A percentile compares a stretch with the other conserved stretches of the same genome.
These are phyloP conservation scores for Isatis tinctoria DNA, from an alignment of 345 rosid genomes.

Conservation along the genomic window DNA sequence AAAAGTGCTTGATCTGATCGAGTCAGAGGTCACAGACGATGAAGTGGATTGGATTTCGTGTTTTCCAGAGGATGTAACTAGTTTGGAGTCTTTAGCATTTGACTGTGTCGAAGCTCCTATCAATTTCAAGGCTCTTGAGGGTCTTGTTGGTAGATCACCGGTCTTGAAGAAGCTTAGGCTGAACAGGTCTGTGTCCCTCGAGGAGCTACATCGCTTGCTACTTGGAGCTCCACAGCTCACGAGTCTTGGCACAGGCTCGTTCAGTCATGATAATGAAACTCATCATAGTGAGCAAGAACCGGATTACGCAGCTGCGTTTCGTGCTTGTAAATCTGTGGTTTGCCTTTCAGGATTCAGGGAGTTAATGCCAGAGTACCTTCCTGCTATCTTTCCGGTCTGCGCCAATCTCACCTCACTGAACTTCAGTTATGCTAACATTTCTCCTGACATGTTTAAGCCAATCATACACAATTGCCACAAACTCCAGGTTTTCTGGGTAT, in stretches of 20 bases:
- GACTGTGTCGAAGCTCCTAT: constrained; percentile 64
- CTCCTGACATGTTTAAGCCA: constrained; percentile 68
- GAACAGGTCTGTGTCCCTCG: constrained; percentile 59
- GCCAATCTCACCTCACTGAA: constrained; percentile 74
- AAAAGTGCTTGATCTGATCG: constrained; percentile 74
- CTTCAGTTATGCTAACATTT: constrained; percentile 81
- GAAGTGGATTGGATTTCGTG: constrained; percentile 75
- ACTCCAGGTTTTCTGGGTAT: constrained; percentile 82
- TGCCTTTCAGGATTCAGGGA: constrained; percentile 87
- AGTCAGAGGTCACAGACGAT: constrained; percentile 65
- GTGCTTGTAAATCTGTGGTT: constrained; percentile 62
- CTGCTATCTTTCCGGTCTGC: constrained; percentile 71
- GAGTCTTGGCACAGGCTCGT: constrained; percentile 85
- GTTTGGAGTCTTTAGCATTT: constrained; percentile 65
- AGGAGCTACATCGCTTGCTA: constrained; percentile 50
- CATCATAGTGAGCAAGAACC: constrained; percentile 48
- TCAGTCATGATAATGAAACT: constrained; percentile 36
- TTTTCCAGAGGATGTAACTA: constrained; percentile 61
- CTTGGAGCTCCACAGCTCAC: constrained; percentile 70
- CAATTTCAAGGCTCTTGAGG: constrained; percentile 65
- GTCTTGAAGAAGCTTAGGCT: constrained; percentile 58
- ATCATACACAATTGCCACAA: constrained; percentile 67
- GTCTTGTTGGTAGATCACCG: constrained; percentile 71
- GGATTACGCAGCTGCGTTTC: constrained; percentile 58
- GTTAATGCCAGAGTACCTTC: constrained; percentile 54